Base-by-base conservation (phyloP, 345 rosid species). In the Acer yangbiense region DNA sequence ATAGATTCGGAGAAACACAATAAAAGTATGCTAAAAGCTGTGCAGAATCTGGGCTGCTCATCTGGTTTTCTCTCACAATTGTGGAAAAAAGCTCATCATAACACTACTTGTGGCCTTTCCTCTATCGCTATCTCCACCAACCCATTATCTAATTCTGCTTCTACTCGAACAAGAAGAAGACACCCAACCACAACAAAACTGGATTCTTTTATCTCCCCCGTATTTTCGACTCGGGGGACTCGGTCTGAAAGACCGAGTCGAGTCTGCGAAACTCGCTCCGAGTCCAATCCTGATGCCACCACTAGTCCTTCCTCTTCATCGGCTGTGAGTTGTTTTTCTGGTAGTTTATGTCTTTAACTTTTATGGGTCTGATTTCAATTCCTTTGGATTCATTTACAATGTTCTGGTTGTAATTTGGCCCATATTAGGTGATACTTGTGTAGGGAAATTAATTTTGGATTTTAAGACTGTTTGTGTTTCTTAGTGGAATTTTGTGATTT, bases 11-110 rank as follows among this genome's bases (percentile, higher is more conserved):
- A 1, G 9, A 46, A 4, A 72, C 6, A n/a, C 12, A 12, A 6
- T 43, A 23, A 65, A 74, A 84, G 58, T 82, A 87, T 94, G 97
- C 96, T 91, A 27, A 94, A 88, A 79, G 90, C 94, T 20, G 86
- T 92, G 7, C 97, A 92, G 74, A 82, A 81, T 79, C 80, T 90
- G 83, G 85, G 92, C 75, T 87, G 86, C 69, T 87, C 90, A 27
- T 81, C 89, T 23, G 91, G 89, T 65, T 82, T 82, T 54, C 78
- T 90, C 71, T 86, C 91, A 48, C 88, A 77, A 71, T 77, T 87
- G 75, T 85, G 90, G 82, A 90, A 85, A 73, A 82, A 86, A 76
- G 6, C 43, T 0, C 87, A 89, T 60, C 80, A 78, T 65, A 77
- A 79, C 71, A 39, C 87, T 70, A 58, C 87, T 32, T 72, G 65